A percentile compares a stretch with the other conserved stretches of the same genome.
Evolutionary conservation across 2,329 filamentous ascomycete genomes (phyloP).

Genomic region (Magnaporthales sp.): DNA sequence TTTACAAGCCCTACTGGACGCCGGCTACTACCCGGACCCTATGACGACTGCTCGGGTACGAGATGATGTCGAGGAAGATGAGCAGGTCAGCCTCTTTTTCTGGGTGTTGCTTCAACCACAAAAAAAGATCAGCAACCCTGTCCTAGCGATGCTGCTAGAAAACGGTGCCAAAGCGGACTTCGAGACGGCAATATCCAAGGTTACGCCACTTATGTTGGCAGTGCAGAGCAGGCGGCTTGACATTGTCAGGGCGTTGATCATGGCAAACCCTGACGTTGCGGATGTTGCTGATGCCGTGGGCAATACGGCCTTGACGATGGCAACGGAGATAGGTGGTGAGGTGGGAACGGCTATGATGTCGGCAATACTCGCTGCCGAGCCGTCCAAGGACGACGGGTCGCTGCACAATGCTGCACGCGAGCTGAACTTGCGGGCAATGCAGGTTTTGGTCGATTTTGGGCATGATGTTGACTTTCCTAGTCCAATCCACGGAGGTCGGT

Average conservation of each 20-base stretch:
- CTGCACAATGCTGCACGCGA: slow-evolving; percentile 56
- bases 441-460: slow-evolving; percentile 46
- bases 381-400: slow-evolving; percentile 54
- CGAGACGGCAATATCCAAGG: slow-evolving; percentile 39
- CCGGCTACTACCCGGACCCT: slow-evolving; percentile 53
- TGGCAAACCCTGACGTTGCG: slow-evolving; percentile 52
- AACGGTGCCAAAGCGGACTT: slow-evolving; percentile 48
- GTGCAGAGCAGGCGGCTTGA: slow-evolving; percentile 47
- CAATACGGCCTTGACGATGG: slow-evolving; percentile 52
- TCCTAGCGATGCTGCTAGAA: slow-evolving; percentile 49
- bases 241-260: slow-evolving; percentile 45
- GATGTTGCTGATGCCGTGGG: slow-evolving; percentile 42
- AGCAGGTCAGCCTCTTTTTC: slow-evolving; percentile 46
- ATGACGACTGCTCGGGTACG: slow-evolving; percentile 32
- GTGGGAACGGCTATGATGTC: slow-evolving; percentile 44
- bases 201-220: slow-evolving; percentile 51
- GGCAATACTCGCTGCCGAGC: slow-evolving; percentile 44
- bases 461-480: slow-evolving; percentile 60
- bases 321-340: slow-evolving; percentile 45
- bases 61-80: slow-evolving; percentile 37
- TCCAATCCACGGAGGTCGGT: slow-evolving; percentile 51
- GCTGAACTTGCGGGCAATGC: slow-evolving; percentile 47
- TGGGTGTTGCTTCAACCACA: slow-evolving; percentile 57
- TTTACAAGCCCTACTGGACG: slow-evolving; percentile 43
- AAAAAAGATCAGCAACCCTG: slow-evolving; percentile 49